A percentile compares a stretch with the other conserved stretches of the same genome.
Conservation (phyloP, 2,329 filamentous ascomycete species). For the Microcyclospora pomicola region DNA sequence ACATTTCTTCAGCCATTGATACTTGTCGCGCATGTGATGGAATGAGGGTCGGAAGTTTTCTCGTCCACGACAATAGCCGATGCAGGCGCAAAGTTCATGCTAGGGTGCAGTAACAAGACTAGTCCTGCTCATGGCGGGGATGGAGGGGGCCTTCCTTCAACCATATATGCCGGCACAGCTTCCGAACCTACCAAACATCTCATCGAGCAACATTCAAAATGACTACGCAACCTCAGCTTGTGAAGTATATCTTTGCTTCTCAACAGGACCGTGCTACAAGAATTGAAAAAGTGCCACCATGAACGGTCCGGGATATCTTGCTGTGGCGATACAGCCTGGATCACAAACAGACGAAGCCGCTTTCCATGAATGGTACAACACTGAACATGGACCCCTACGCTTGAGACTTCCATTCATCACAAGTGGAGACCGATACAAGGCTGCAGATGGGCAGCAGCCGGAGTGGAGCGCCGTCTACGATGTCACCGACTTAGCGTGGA, state of each 20-base stretch:
- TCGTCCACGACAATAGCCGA: too few species aligned
- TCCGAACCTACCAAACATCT: too few species aligned
- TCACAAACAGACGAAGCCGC: slow-evolving; percentile 49
- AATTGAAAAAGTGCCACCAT: slow-evolving; percentile 4
- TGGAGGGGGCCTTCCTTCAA: too few species aligned
- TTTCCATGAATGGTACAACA: slow-evolving; percentile 92
- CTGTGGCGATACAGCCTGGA: slow-evolving; percentile 74
- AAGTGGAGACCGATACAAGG: slow-evolving; percentile 68
- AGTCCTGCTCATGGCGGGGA: too few species aligned
- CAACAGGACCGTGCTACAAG: too few species aligned
- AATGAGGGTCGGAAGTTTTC: too few species aligned
- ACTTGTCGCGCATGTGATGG: neutral
- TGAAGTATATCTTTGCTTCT: too few species aligned
- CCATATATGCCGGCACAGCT: too few species aligned
- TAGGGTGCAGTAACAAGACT: too few species aligned
- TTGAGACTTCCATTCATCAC: slow-evolving; percentile 59
- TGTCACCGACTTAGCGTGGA: slow-evolving; percentile 56
- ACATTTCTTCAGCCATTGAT: slow-evolving; percentile 16
- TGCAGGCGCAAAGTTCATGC: too few species aligned
- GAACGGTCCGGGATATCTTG: slow-evolving; percentile 52
- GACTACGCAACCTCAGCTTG: too few species aligned
- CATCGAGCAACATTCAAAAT: too few species aligned
- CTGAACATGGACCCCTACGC: slow-evolving; percentile 74
- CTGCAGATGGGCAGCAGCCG: slow-evolving; percentile 48
- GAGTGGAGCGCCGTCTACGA: slow-evolving; percentile 74